Evolutionary conservation across 2,329 filamentous ascomycete species (phyloP).

Genomic region (Atkinsonella texensis): DNA sequence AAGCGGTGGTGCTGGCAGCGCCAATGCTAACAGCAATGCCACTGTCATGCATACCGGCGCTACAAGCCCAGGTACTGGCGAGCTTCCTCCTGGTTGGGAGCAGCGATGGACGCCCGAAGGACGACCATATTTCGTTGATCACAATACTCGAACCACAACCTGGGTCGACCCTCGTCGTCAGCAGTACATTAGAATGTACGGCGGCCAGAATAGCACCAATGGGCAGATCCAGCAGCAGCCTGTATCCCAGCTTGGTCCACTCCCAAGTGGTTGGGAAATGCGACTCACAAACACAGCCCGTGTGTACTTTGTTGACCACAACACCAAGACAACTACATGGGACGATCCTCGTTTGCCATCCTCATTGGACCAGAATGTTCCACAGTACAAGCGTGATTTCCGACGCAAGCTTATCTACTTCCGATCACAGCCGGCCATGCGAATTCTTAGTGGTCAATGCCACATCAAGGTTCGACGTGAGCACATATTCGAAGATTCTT

Average conservation of each 20-base stretch:
- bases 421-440: conserved; percentile 90
- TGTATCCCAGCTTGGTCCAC: conserved; percentile 86
- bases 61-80: conserved; percentile 86
- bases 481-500: conserved; percentile 98
- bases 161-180: conserved; percentile 97
- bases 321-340: conserved; percentile 99
- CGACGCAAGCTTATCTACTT: conserved; percentile 97
- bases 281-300: conserved; percentile 93
- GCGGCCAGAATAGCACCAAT: conserved; percentile 71
- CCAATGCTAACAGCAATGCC: conserved; percentile 36
- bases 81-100: conserved; percentile 93
- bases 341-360: conserved; percentile 92
- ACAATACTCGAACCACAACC: conserved; percentile 94
- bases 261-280: conserved; percentile 99
- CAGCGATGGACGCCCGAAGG: conserved; percentile 92
- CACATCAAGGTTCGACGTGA: conserved; percentile 95
- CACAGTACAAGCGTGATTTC: conserved; percentile 99
- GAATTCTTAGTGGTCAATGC: conserved; percentile 91
- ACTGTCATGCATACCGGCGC: conserved; percentile 90
- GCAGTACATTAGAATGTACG: conserved; percentile 97
- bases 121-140: conserved; percentile 92
- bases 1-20: conserved; percentile 14
- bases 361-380: conserved; percentile 93
- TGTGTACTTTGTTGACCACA: conserved; percentile 98
- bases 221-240: conserved; percentile 93